Evolutionary conservation across 2,329 filamentous ascomycete genomes (phyloP), one percentile per base, ranked within the genome.

Genomic region (Botrytis sinoallii): DNA sequence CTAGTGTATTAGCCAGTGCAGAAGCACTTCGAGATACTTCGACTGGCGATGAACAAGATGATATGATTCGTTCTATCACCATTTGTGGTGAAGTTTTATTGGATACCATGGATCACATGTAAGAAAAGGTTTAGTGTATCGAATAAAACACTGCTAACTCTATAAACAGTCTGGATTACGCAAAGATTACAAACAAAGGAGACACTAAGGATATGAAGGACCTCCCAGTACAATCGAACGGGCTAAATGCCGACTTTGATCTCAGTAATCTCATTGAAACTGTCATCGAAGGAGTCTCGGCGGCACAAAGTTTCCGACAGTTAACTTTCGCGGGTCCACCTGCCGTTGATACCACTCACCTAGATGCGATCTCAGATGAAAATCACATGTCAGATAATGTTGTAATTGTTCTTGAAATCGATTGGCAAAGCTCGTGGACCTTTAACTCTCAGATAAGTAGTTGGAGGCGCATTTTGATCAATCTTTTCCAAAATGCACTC

Each of bases 401-500:
- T 25, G 78, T 89, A 7, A 84, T 89, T 74, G 84, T 90, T n/a
- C 38, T 79, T 18, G 75, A 75, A 40, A 72, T 79, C 29, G 72
- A 75, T 29, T 74, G 79, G 77, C 73, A 74, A 90, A 73, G 82
- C 72, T 74, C 82, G 4, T 91, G 89, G 87, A 78, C 82, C 0
- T 88, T 88, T 75, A 82, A 84, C 4, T 85, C 86, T 3, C 85
- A 89, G 55, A 85, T 86, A 0, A 88, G 89, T 0, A 85, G 84
- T 3, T 79, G 85, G 71, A 83, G 84, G 64, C 73, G 78, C n/a
- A 78, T 90, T 59, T 83, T 90, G 38, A 89, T 89, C 86, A 90
- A 91, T 67, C 77, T 90, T 0, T 86, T 90, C 61, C 88, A 88
- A 7, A 91, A 91, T 77, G 85, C 89, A 0, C 82, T 90, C 74